These are phyloP conservation scores for Candolleomyces aberdarensis DNA, from an alignment of 768 basidiomycete species.

Conservation along the genomic window DNA sequence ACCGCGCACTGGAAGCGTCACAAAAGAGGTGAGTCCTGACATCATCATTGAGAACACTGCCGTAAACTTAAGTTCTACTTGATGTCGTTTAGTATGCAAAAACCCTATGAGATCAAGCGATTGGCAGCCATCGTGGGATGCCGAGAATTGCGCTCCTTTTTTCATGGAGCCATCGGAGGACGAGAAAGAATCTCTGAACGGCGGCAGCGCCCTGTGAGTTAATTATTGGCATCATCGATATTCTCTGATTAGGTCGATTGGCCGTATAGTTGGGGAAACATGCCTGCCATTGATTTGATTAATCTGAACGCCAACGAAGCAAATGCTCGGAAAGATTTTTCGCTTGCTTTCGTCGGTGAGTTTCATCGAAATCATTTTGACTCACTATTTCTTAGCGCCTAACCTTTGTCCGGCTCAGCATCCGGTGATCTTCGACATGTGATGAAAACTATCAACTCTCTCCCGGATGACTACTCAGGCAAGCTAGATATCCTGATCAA, in stretches of 20 bases:
- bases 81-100: not conserved
- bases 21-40: not conserved
- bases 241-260: not conserved
- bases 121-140: not conserved
- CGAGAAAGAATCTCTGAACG: not conserved
- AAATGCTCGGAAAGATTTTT: not conserved
- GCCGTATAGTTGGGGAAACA: not conserved
- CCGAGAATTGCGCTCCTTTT: not conserved
- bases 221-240: not conserved
- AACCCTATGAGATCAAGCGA: not conserved
- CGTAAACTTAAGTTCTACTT: not conserved
- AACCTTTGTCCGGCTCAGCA: no score
- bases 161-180: not conserved
- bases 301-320: not conserved
- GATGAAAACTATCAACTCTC: slow-evolving; percentile 38
- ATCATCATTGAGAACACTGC: no score
- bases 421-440: slow-evolving; percentile 50
- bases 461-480: slow-evolving; percentile 40
- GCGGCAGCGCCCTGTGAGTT: not conserved
- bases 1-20: not conserved
- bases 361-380: not conserved
- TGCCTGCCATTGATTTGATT: not conserved
- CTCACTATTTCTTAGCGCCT: no score
- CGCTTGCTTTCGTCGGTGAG: not conserved
- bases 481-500: slow-evolving; percentile 38